phyloP scores from a whole-genome alignment of 2,329 filamentous ascomycete species.

The Sporothrix schenckii region DNA sequence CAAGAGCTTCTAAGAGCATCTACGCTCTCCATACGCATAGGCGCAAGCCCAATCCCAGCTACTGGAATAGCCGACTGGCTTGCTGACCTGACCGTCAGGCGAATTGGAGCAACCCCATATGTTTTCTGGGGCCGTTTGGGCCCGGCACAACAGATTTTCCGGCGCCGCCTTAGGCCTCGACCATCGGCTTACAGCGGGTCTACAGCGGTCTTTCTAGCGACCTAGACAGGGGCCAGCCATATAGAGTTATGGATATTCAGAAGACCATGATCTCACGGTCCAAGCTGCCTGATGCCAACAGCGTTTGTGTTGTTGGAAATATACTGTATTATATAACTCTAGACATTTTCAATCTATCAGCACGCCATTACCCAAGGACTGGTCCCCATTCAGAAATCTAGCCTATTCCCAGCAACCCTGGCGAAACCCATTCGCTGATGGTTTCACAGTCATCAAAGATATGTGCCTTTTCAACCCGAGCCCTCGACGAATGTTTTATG shows the following conservation, averaged over 20 bases:
- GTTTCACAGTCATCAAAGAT: not conserved
- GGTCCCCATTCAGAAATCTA: constrained; percentile 26
- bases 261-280: not conserved
- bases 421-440: not conserved
- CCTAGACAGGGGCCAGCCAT: no score
- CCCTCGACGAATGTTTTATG: constrained; percentile 12
- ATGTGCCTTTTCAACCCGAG: not conserved
- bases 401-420: constrained; percentile 4
- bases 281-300: not conserved
- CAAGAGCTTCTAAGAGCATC: constrained; percentile 44
- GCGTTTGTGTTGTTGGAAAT: not conserved
- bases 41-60: not conserved
- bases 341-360: constrained; percentile 24
- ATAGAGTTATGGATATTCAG: not conserved
- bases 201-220: not conserved
- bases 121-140: constrained; percentile 37
- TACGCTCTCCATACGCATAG: constrained; percentile 34
- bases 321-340: constrained; percentile 19
- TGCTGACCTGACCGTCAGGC: not conserved
- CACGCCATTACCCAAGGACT: constrained; percentile 21
- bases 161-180: constrained; percentile 29
- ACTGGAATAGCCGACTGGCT: constrained; percentile 5
- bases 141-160: constrained; percentile 38
- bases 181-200: not conserved
- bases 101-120: constrained; percentile 29